phyloP scores from a whole-genome alignment of 2,329 filamentous ascomycete genomes.

The Aspergillus sp. region DNA sequence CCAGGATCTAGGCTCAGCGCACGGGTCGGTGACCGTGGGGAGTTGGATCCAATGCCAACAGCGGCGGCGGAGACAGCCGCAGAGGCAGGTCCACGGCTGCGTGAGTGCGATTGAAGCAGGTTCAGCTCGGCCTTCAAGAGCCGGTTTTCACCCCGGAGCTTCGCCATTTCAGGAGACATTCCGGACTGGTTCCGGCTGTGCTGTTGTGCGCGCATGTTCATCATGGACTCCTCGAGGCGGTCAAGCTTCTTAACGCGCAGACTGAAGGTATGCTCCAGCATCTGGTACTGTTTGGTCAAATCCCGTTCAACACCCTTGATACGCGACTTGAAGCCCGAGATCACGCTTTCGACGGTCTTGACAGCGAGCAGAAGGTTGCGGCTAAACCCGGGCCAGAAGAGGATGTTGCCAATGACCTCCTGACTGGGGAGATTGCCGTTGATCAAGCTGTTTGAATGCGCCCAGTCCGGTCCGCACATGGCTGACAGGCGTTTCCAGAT shows the following conservation, averaged over 20 bases:
- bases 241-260: slow-evolving; percentile 82
- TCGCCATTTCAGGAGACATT: slow-evolving; percentile 57
- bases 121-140: slow-evolving; percentile 62
- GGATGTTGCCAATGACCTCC: slow-evolving; percentile 80
- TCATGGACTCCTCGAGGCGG: slow-evolving; percentile 76
- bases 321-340: slow-evolving; percentile 74
- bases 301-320: slow-evolving; percentile 87
- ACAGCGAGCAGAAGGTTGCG: slow-evolving; percentile 85
- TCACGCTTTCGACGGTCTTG: slow-evolving; percentile 80
- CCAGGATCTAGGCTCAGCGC: slow-evolving; percentile 24
- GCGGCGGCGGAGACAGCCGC: slow-evolving; percentile 39
- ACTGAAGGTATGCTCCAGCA: slow-evolving; percentile 78
- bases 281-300: slow-evolving; percentile 87
- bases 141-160: slow-evolving; percentile 62
- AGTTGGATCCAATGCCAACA: slow-evolving; percentile 36
- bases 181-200: slow-evolving; percentile 34
- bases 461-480: slow-evolving; percentile 89
- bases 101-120: slow-evolving; percentile 68
- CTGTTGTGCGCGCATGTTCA: slow-evolving; percentile 55
- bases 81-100: slow-evolving; percentile 53
- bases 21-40: slow-evolving; percentile 33
- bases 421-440: slow-evolving; percentile 83
- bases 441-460: slow-evolving; percentile 83
- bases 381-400: slow-evolving; percentile 76
- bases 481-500: slow-evolving; percentile 86